Evolutionary conservation across 495 filamentous ascomycete species (phyloP).

Genomic region (Aspergillus ellipticus): DNA sequence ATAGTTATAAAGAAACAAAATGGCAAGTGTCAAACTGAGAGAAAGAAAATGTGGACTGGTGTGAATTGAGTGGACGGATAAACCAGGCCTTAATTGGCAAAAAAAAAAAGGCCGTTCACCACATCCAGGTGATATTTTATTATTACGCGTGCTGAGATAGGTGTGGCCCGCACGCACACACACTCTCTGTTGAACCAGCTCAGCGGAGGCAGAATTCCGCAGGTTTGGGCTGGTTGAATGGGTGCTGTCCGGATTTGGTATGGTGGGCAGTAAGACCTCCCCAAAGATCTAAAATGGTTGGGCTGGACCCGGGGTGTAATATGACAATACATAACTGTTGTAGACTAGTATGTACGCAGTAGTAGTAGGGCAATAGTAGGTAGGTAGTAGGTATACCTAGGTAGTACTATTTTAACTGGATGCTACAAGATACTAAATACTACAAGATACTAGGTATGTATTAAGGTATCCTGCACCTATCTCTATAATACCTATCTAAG

Average conservation of each 20-base stretch:
- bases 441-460: background rate
- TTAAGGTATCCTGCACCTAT: too few relatives aligned
- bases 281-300: constrained; percentile 38
- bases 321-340: constrained; percentile 20
- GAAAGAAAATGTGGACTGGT: background rate
- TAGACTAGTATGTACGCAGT: background rate
- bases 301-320: constrained; percentile 22
- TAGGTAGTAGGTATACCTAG: background rate
- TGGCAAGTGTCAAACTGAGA: background rate
- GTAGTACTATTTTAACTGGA: background rate
- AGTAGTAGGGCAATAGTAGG: background rate
- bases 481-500: too few relatives aligned
- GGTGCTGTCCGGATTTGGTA: constrained; percentile 23
- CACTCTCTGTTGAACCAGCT: constrained; percentile 18
- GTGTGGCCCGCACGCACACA: background rate
- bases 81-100: background rate
- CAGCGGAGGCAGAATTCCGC: constrained; percentile 17
- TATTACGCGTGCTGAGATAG: constrained; percentile 1
- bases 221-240: constrained; percentile 29
- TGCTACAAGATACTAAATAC: background rate
- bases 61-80: background rate
- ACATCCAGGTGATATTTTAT: constrained; percentile 1
- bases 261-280: constrained; percentile 23
- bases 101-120: constrained; percentile 12
- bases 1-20: background rate